phyloP scores from a whole-genome alignment of 1,284 basidiomycete genomes.

The Melampsora americana region DNA sequence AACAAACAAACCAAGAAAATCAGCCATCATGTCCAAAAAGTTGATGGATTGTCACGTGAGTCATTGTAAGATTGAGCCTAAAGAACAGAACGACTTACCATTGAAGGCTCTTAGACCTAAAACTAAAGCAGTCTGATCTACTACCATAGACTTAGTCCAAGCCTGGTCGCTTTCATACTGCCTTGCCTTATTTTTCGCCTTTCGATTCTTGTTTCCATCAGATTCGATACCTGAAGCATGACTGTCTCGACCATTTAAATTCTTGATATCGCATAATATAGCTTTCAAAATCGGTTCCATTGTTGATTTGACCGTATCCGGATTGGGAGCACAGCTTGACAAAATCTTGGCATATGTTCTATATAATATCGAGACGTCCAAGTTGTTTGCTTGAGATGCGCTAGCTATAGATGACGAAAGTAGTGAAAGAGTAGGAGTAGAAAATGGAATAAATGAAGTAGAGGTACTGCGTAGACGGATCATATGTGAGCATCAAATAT shows the following conservation, averaged over 20 bases:
- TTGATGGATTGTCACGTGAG: background rate
- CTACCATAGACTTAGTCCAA: conserved; percentile 1
- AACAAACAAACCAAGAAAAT: background rate
- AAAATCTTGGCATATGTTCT: conserved; percentile 14
- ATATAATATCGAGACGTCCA: conserved; percentile 20
- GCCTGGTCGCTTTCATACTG: conserved; percentile 5
- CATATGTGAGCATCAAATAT: background rate
- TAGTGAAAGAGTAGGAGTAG: conserved; percentile 1
- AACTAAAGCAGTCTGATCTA: conserved; percentile 5
- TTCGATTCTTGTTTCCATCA: background rate
- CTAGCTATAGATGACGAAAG: conserved; percentile 2
- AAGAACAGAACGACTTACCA: background rate
- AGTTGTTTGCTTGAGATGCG: background rate
- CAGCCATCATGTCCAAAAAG: background rate
- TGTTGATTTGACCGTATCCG: conserved; percentile 2
- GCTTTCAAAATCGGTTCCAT: conserved; percentile 14
- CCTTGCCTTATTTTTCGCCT: conserved; percentile 10
- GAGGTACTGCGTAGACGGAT: background rate
- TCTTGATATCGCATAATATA: conserved; percentile 8
- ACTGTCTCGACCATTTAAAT: conserved; percentile 3
- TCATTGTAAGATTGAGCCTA: background rate
- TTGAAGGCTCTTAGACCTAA: conserved; percentile 19
- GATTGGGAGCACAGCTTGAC: conserved; percentile 17
- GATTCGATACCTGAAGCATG: background rate
- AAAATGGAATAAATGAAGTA: conserved; percentile 8